Base-by-base conservation (phyloP, 208 protist genomes). In the Leishmania martiniquensis region DNA sequence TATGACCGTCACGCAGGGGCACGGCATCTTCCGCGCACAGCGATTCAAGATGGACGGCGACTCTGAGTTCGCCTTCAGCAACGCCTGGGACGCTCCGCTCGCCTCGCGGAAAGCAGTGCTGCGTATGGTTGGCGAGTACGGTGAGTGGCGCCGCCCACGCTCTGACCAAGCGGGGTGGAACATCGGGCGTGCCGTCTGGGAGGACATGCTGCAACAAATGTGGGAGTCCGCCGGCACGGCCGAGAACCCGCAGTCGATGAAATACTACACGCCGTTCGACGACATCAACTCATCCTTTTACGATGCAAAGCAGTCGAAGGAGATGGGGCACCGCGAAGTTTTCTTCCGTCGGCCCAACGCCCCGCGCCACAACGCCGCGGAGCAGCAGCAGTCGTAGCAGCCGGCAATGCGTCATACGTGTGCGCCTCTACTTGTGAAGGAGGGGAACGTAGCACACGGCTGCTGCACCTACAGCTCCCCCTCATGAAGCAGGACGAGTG, bases 121-220 rank as follows among this genome's bases (percentile, higher is more conserved):
- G 80, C 91, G 94, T 44, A 97, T 97, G 91, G 92, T 97, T 7
- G 94, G 94, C 65, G 94, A 97, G 83, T 97, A 97, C 88, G 94
- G 94, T 51, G 94, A 97, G 87, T 97, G 94, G 94, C 94, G 94
- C 68, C 84, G 90, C 51, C 91, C 92, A 45, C 86, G 89, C 45
- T 78, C 89, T 17, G 92, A 95, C 75, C 90, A 94, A 81, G 91
- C 91, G 1, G 88, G 72, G n/a, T 93, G 88, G 87, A 94, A 96
- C 82, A 89, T 97, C 72, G 91, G 89, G 45, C 89, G 89, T 49
- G 89, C 91, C 45, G 89, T 97, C 34, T 97, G 94, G 94, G 94
- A 96, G 34, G 94, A 96, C 75, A 78, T 97, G 39, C 73, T 95
- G 59, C 92, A 97, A 79, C 90, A 97, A 84, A 85, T 96, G 73